Evolutionary conservation across 1,284 basidiomycete species (phyloP).

Genomic region (Cutaneotrichosporon sp.): DNA sequence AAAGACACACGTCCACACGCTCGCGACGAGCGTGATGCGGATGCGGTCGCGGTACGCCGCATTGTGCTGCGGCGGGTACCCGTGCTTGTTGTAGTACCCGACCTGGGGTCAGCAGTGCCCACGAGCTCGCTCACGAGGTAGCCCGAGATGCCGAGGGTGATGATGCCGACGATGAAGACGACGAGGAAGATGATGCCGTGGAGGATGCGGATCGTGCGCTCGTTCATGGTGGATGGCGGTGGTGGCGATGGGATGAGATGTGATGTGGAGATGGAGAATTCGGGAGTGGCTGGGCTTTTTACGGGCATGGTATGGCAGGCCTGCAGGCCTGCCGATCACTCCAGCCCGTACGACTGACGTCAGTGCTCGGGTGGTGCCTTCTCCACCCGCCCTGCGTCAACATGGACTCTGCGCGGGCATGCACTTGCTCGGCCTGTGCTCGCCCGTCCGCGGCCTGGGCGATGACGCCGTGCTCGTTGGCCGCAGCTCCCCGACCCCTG

Average conservation of each 20-base stretch:
- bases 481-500: not conserved
- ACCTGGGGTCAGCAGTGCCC: not conserved
- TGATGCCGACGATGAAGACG: slow-evolving; percentile 41
- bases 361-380: not conserved
- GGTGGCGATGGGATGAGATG: too few species aligned
- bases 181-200: slow-evolving; percentile 47
- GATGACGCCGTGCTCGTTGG: not conserved
- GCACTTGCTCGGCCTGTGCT: too few species aligned
- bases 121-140: slow-evolving; percentile 23
- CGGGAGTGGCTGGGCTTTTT: not conserved
- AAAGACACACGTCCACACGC: slow-evolving; percentile 47
- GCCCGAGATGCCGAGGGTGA: slow-evolving; percentile 46
- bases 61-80: slow-evolving; percentile 47
- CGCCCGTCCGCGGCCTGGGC: too few species aligned
- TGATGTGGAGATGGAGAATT: not conserved
- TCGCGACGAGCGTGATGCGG: slow-evolving; percentile 50
- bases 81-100: slow-evolving; percentile 43
- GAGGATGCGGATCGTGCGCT: slow-evolving; percentile 41
- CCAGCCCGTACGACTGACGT: too few species aligned
- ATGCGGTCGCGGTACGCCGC: slow-evolving; percentile 50
- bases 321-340: not conserved
- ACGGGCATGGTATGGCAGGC: too few species aligned
- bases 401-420: too few species aligned
- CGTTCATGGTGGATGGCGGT: slow-evolving; percentile 34
- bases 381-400: not conserved